phyloP scores from a whole-genome alignment of 2,329 filamentous ascomycete species.

The Microdochium bolleyi region DNA sequence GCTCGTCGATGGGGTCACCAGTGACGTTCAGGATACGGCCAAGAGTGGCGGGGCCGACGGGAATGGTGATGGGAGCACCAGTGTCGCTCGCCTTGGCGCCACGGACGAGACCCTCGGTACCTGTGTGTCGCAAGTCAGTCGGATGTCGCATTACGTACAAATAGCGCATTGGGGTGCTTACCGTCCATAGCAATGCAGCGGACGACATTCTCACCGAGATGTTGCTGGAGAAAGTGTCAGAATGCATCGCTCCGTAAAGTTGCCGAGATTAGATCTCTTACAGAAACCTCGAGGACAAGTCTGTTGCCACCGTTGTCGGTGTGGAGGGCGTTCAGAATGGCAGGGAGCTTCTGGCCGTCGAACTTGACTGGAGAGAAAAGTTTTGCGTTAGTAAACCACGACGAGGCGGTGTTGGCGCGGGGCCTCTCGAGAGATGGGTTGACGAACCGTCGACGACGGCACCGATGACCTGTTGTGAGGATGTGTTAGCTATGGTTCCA shows the following conservation, averaged over 20 bases:
- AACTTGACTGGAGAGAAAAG: constrained; percentile 72
- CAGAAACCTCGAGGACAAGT: constrained; percentile 92
- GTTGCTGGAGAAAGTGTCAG: constrained; percentile 62
- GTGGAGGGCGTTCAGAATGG: constrained; percentile 95
- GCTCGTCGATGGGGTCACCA: constrained; percentile 99
- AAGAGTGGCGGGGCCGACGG: constrained; percentile 86
- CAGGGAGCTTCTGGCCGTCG: constrained; percentile 83
- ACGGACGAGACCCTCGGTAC: constrained; percentile 99
- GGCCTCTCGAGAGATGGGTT: background rate
- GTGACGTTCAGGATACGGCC: constrained; percentile 99
- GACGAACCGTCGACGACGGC: constrained; percentile 92
- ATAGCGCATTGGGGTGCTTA: constrained; percentile 37
- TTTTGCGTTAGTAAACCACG: constrained; percentile 14
- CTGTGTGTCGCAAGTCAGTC: constrained; percentile 34
- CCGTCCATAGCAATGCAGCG: constrained; percentile 99
- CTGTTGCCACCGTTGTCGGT: constrained; percentile 89
- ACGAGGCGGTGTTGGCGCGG: background rate
- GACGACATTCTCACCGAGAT: constrained; percentile 98
- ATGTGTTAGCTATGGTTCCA: constrained; percentile 24
- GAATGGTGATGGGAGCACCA: constrained; percentile 90
- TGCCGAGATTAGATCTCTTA: constrained; percentile 39
- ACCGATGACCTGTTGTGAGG: constrained; percentile 81
- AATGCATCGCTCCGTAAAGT: constrained; percentile 15
- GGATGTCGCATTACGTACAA: constrained; percentile 12
- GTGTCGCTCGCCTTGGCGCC: constrained; percentile 80